These are phyloP conservation scores for Coemansia sp. DNA, from an alignment of 192 early-diverging fungal genomes.

Conservation along the genomic window DNA sequence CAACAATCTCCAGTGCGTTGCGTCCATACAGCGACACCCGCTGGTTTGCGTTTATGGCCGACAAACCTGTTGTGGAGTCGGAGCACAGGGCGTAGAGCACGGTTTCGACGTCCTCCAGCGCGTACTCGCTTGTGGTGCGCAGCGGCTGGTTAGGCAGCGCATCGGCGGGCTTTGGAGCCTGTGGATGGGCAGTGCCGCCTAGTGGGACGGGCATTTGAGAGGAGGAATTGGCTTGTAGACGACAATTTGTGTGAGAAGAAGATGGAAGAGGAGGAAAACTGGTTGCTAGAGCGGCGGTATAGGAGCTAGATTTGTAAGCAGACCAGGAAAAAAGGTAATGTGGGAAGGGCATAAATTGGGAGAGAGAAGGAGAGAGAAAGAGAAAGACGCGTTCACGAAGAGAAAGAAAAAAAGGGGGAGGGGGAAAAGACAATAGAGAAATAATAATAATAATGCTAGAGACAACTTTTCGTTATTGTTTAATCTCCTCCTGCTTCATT, in stretches of 20 bases:
- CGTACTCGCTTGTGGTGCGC: constrained; percentile 50
- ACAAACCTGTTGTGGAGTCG: constrained; percentile 70
- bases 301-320: not conserved
- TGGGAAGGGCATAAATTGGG: too few relatives aligned
- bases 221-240: too few relatives aligned
- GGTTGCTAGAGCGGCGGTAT: too few relatives aligned
- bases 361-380: too few relatives aligned
- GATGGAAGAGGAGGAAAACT: too few relatives aligned
- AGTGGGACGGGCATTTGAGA: constrained; percentile 37
- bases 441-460: not conserved
- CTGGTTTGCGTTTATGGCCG: constrained; percentile 62
- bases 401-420: not conserved
- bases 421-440: too few relatives aligned
- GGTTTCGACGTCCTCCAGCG: constrained; percentile 28
- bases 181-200: constrained; percentile 19
- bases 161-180: constrained; percentile 18
- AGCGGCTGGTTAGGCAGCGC: constrained; percentile 33
- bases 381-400: too few relatives aligned
- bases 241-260: too few relatives aligned
- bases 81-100: constrained; percentile 63
- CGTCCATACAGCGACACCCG: constrained; percentile 71
- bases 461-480: not conserved
- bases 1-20: constrained; percentile 74
- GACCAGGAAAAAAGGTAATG: not conserved
- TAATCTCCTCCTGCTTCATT: too few relatives aligned